Evolutionary conservation across 306 rosid genomes (phyloP).

Genomic region (Erythrophleum fordii): DNA sequence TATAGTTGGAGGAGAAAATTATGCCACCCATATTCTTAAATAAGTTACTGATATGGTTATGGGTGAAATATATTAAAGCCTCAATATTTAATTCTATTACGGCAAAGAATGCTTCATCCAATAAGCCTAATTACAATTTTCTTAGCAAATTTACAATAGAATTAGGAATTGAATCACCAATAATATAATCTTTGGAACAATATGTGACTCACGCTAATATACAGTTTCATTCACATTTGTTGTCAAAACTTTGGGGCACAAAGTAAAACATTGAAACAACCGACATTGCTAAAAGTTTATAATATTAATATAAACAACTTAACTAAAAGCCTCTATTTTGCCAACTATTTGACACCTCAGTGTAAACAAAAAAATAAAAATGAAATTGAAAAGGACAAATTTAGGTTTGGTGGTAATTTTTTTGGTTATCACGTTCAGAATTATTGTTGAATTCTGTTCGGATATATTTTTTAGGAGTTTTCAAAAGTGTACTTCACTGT

Average conservation of each 20-base stretch:
- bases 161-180: neutral
- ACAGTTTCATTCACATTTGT: too few species aligned
- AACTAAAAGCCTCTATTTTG: neutral
- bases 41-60: neutral
- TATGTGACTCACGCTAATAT: neutral
- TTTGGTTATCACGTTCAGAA: neutral
- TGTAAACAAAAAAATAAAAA: too few species aligned
- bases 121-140: neutral
- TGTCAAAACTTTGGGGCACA: too few species aligned
- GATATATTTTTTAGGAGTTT: too few species aligned
- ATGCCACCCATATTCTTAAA: neutral
- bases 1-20: neutral
- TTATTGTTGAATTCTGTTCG: neutral
- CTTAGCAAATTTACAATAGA: neutral
- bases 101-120: neutral
- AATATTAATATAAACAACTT: too few species aligned
- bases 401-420: neutral
- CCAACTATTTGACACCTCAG: too few species aligned
- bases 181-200: neutral
- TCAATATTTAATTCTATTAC: neutral
- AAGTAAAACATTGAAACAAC: neutral
- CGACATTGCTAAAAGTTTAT: neutral
- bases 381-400: neutral
- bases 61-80: neutral
- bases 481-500: too few species aligned